Evolutionary conservation across 2,329 filamentous ascomycete species (phyloP), one percentile per base, ranked within the genome.

Genomic region (Mycosphaerella arachidis): DNA sequence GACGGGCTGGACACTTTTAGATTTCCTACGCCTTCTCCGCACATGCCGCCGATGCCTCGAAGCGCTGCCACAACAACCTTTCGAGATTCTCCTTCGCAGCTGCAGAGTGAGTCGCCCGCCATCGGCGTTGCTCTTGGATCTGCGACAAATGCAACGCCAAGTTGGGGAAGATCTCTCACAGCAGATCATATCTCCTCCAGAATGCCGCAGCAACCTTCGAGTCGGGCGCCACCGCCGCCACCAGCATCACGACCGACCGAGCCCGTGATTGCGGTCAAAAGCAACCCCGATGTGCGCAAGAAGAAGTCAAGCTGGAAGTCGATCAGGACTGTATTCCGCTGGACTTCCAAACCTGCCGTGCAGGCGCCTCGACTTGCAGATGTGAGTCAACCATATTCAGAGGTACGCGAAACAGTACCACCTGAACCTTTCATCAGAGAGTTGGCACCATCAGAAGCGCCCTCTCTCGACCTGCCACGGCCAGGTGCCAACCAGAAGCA

Each of bases 251-350:
- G 4, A 12, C 30, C 50, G 30, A 13, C 29, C 16, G 50, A 31
- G 30, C 50, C n/a, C 4, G 55, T 46, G 9, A n/a, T 12, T 4
- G 45, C 31, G 10, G 31, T 29, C 9, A 57, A 58, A 8, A 27
- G 37, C 13, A 51, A 31, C 37, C 56, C 48, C 20, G 53, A 63
- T 10, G 57, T 57, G 37, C 58, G 57, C 13, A 70, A 66, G 61
- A 71, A 70, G 48, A 68, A 67, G 61, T 68, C 67, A 9, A 57
- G 67, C 10, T 72, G 70, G 70, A 70, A 65, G 37, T 61, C 61
- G 1, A 61, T 72, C 12, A 63, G 69, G 13, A 64, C 58, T 20
- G 48, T 71, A 10, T 71, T 72, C 55, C 63, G 62, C 13, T 65
- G 63, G 52, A 48, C 60, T n/a, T 45, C 64, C 6, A 66, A 61